Evolutionary conservation across 2,329 filamentous ascomycete species (phyloP), one percentile per base, ranked within the genome.

Genomic region (Paradendryphiella salina): DNA sequence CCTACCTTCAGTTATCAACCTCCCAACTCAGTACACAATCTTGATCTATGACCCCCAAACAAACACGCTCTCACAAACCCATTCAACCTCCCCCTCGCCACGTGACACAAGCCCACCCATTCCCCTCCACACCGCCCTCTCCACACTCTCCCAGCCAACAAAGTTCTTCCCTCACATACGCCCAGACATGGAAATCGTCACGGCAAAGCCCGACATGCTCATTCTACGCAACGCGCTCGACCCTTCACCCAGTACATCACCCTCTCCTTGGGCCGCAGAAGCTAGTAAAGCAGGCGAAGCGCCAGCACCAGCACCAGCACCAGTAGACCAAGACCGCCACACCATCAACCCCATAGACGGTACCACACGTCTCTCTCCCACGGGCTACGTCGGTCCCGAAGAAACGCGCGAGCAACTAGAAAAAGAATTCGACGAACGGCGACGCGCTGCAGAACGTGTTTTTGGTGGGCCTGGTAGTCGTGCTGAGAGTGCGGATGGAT

Each of bases 271-370:
- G 10, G 13, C 17, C 7, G 9, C 18, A 9, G 23, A 31, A 5
- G 6, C 14, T 15, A 6, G 14, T 6, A 26, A 15, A 5, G 7
- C 28, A 32, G 6, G 21, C 3, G 39, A 32, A 17, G 3, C 13
- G 14, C 5, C 37, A 32, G 15, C 38, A 26, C 13, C 14, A 9
- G 14, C 23, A 9, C 11, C 23, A 28, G 14, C 5, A 26, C 23
- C 23, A 10, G 23, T 10, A 26, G 8, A 26, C 23, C 5, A 5
- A 26, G 23, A 26, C 23, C 23, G 23, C 8, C 23, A 26, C 9
- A 34, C 20, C 2, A 56, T 69, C 1, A 73, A 73, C n/a, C 71
- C 70, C 2, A 64, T 73, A 11, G 71, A 73, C 32, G 71, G 70
- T 14, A 73, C 69, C 0, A 59, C 67, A 1, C 61, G 66, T 1